Evolutionary conservation across 73 alveolate genomes (phyloP).

Genomic region (Paramecium sexaurelia): DNA sequence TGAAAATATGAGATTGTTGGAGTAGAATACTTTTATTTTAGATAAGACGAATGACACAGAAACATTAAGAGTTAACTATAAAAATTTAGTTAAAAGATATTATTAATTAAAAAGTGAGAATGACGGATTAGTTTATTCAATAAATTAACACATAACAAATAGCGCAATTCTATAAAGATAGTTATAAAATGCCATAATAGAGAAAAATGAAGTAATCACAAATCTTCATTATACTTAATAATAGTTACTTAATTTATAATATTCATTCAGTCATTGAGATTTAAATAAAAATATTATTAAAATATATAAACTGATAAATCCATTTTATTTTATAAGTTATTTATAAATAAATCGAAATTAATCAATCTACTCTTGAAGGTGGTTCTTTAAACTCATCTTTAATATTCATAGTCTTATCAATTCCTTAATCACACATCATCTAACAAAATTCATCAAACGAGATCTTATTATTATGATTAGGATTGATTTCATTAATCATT

Average conservation of each 20-base stretch:
- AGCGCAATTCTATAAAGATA: neutral
- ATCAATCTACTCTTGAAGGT: conserved; percentile 41
- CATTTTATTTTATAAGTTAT: too few relatives aligned
- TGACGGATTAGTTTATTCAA: neutral
- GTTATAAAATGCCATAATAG: neutral
- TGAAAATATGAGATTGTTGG: conserved; percentile 44
- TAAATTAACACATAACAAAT: neutral
- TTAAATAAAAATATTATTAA: neutral
- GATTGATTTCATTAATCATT: conserved; percentile 70
- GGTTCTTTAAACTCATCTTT: conserved; percentile 15
- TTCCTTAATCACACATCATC: conserved; percentile 58
- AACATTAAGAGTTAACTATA: conserved; percentile 42
- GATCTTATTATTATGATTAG: conserved; percentile 65
- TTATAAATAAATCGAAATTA: neutral
- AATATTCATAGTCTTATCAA: conserved; percentile 1
- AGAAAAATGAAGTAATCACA: conserved; percentile 28
- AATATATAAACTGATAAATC: too few relatives aligned
- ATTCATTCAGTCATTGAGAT: neutral
- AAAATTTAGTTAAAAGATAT: conserved; percentile 28
- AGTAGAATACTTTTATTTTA: conserved; percentile 27
- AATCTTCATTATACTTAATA: conserved; percentile 21
- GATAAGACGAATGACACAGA: conserved; percentile 57
- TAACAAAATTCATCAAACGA: conserved; percentile 67
- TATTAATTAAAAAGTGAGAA: conserved; percentile 25
- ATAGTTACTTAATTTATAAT: neutral